These are phyloP conservation scores for Amauroascus verrucosus DNA, from an alignment of 2,329 filamentous ascomycete species.

Conservation along the genomic window DNA sequence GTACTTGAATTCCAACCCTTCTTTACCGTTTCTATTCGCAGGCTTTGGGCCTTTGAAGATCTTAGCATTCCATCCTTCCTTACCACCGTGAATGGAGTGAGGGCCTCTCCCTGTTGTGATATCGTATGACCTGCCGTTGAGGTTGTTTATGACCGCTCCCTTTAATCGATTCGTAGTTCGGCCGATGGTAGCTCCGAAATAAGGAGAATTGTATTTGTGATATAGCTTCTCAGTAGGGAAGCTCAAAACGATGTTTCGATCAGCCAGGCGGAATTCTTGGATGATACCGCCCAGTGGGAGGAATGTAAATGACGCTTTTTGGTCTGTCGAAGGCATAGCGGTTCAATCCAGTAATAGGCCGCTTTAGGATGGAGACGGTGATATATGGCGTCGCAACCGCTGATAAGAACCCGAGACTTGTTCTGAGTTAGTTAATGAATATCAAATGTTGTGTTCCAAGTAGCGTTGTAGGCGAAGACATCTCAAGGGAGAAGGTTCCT, in stretches of 20 bases:
- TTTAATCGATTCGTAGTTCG: conserved; percentile 71
- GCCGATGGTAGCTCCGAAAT: conserved; percentile 91
- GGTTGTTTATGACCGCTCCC: conserved; percentile 55
- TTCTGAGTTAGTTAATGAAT: neutral
- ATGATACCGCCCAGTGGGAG: conserved; percentile 39
- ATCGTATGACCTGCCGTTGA: conserved; percentile 62
- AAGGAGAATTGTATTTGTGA: conserved; percentile 61
- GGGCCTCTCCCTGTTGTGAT: conserved; percentile 66
- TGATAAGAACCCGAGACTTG: no score
- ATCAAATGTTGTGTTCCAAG: neutral
- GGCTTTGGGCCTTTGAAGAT: conserved; percentile 62
- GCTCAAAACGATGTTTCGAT: conserved; percentile 76
- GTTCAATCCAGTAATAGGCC: neutral
- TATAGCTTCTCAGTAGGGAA: conserved; percentile 71
- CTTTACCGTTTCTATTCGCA: conserved; percentile 47
- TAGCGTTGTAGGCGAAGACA: neutral
- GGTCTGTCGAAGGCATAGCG: conserved; percentile 10
- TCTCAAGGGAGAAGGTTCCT: neutral
- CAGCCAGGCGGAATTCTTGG: conserved; percentile 65
- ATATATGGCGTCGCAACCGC: no score
- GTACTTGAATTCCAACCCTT: conserved; percentile 56
- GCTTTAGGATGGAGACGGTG: no score
- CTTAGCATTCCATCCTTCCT: conserved; percentile 69
- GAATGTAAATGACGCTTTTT: conserved; percentile 36
- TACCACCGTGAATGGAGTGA: conserved; percentile 66